phyloP scores from a whole-genome alignment of 345 rosid genomes.

The Gynandropsis gynandra region DNA sequence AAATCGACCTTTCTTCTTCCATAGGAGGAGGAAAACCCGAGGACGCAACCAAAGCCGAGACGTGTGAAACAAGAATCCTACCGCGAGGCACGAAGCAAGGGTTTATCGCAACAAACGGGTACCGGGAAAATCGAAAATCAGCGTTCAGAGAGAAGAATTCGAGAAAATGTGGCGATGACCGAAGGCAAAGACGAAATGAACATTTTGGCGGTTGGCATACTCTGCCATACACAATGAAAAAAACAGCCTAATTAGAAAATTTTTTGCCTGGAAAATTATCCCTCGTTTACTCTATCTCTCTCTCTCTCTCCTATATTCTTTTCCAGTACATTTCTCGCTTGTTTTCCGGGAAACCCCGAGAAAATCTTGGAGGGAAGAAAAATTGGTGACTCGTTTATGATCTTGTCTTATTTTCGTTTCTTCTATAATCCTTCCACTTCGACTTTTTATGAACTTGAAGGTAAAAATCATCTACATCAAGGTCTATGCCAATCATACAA shows the following conservation, averaged over 20 bases:
- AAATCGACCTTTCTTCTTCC: slow-evolving; percentile 38
- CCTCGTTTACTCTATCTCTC: neutral
- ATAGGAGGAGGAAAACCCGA: slow-evolving; percentile 13
- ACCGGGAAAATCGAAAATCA: neutral
- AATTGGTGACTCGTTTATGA: slow-evolving; percentile 1
- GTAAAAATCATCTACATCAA: slow-evolving; percentile 3
- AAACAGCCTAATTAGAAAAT: neutral
- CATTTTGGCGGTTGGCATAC: slow-evolving; percentile 10
- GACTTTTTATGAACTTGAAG: slow-evolving; percentile 7
- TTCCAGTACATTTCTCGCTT: slow-evolving; percentile 7
- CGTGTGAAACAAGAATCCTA: slow-evolving; percentile 11
- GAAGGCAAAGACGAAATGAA: neutral
- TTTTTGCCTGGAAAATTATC: slow-evolving; percentile 7
- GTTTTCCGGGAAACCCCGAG: slow-evolving; percentile 4
- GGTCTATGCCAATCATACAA: neutral
- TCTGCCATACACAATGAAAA: slow-evolving; percentile 23
- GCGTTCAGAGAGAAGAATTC: slow-evolving; percentile 5
- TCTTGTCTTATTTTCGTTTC: no score
- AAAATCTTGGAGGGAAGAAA: neutral
- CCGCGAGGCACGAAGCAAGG: slow-evolving; percentile 9
- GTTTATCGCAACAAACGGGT: slow-evolving; percentile 3
- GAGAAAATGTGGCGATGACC: slow-evolving; percentile 12
- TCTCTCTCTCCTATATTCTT: neutral
- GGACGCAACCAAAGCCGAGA: slow-evolving; percentile 20
- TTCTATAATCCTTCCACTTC: slow-evolving; percentile 5